Percentiles rank a stretch among this genome's conserved stretches.
Conservation (phyloP, 2,329 filamentous ascomycete genomes). For the Aspergillus brunneoviolaceus region DNA sequence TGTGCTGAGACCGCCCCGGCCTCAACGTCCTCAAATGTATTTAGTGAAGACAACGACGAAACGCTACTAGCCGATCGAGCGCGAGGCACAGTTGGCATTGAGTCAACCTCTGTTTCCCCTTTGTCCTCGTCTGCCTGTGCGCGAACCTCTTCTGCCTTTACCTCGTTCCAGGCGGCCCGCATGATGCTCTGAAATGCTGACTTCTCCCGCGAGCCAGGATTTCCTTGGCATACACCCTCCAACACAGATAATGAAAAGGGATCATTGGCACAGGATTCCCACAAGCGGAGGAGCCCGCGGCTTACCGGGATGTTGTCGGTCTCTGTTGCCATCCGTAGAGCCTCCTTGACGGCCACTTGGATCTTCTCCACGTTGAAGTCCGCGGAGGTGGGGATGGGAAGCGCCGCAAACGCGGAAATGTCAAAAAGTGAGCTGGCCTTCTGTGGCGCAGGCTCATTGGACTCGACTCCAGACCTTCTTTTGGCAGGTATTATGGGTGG, state of each 20-base stretch:
- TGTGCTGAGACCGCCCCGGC: conserved; percentile 19
- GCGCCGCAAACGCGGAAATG: conserved; percentile 19
- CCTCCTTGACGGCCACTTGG: conserved; percentile 27
- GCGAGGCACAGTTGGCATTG: conserved; percentile 16
- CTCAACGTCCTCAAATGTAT: conserved; percentile 36
- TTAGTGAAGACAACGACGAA: conserved; percentile 42
- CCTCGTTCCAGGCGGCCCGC: conserved; percentile 28
- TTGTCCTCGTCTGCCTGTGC: neutral
- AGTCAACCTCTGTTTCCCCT: neutral
- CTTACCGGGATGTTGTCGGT: conserved; percentile 29
- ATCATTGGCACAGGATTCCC: conserved; percentile 30
- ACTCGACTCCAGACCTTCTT: conserved; percentile 36
- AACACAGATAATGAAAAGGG: conserved; percentile 33
- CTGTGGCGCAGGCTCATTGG: conserved; percentile 10
- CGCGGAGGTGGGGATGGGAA: conserved; percentile 23
- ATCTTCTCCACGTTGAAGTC: conserved; percentile 32
- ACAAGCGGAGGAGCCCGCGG: conserved; percentile 30
- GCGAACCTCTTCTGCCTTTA: conserved; percentile 16
- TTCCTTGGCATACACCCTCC: conserved; percentile 29
- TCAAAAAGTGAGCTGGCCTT: conserved; percentile 18
- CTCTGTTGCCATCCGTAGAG: conserved; percentile 30
- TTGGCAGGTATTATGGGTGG: conserved; percentile 43
- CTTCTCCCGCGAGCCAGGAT: conserved; percentile 25
- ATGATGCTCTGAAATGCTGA: conserved; percentile 33
- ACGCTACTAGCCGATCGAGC: conserved; percentile 30